Percentiles rank a stretch among this genome's conserved stretches.
These are phyloP conservation scores for Lindgomyces ingoldianus DNA, from an alignment of 495 filamentous ascomycete genomes.

Conservation along the genomic window DNA sequence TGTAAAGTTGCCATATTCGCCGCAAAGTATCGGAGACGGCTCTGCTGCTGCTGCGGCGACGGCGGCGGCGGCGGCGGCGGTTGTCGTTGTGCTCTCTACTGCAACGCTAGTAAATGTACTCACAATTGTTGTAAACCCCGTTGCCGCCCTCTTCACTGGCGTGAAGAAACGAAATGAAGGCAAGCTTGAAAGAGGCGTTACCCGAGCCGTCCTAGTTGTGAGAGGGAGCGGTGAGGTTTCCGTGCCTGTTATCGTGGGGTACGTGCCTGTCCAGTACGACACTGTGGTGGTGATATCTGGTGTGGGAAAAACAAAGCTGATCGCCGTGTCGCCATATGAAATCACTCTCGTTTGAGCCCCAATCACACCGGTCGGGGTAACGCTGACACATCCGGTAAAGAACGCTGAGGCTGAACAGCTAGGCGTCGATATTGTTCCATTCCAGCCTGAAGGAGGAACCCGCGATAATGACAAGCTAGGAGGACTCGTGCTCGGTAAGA, in stretches of 20 bases:
- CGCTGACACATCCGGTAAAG: not conserved
- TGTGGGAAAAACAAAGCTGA: conserved; percentile 28
- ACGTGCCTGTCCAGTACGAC: conserved; percentile 31
- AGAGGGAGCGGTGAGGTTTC: not conserved
- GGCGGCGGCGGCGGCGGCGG: not conserved
- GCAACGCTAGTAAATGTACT: not conserved
- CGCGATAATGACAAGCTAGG: not conserved
- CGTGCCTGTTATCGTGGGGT: conserved; percentile 14
- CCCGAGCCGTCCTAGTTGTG: conserved; percentile 7
- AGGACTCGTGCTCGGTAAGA: not conserved
- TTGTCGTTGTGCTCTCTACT: not conserved
- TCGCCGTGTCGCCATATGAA: conserved; percentile 11
- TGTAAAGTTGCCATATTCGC: conserved; percentile 43
- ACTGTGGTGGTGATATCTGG: conserved; percentile 15
- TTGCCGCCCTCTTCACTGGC: not conserved
- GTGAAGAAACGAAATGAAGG: conserved; percentile 4
- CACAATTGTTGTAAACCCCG: not conserved
- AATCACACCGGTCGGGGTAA: not conserved
- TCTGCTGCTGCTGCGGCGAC: not conserved
- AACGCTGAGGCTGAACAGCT: not conserved
- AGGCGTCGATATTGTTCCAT: not conserved
- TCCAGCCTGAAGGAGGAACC: not conserved
- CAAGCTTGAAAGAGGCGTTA: conserved; percentile 6
- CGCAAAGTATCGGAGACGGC: conserved; percentile 29
- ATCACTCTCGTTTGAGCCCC: conserved; percentile 10